Base-by-base conservation (phyloP, 345 rosid species). In the Hypericum perforatum region DNA sequence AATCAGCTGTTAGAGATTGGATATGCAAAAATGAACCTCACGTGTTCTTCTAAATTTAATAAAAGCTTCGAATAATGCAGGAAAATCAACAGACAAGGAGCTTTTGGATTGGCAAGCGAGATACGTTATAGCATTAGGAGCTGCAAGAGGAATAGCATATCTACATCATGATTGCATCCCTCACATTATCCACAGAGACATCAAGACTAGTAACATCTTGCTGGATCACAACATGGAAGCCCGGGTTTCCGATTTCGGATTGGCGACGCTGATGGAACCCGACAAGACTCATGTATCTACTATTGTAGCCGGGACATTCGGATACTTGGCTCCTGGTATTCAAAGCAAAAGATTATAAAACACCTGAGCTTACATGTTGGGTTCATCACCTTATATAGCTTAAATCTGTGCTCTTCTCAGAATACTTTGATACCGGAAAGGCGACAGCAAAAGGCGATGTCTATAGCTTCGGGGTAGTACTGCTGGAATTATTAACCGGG, bases 121-220 rank as follows among this genome's bases (percentile, higher is more conserved):
- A 57, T 81, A 65, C 53, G 78, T 47, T 64, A 77, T 91, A 50
- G 98, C 95, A 40, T 50, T 85, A 54, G 95, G 96, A 5, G 82
- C 88, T 10, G 89, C 92, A 52, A 79, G 96, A 75, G 95, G 96
- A 68, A 81, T 91, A 37, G 64, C 96, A 16, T 87, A 91, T 52
- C 86, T 91, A 53, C 96, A 87, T 62, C 82, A 82, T 62, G 95
- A 91, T 67, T 87, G 95, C 59, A 82, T 91, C 9, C 96, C 92
- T 36, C 96, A 81, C 54, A 81, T 91, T 52, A 87, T 91, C 54
- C 96, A 91, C 13, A 75, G 92, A 73, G 96, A 91, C 49, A 82
- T 87, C 52, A 82, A 87, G 76, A 78, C 90, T 0, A 82, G 95
- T 48, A 84, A 91, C 63, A 85, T 85, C 60, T 62, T 88, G 63